Base-by-base conservation (phyloP, 2,329 filamentous ascomycete genomes). In the Biscogniauxia marginata region DNA sequence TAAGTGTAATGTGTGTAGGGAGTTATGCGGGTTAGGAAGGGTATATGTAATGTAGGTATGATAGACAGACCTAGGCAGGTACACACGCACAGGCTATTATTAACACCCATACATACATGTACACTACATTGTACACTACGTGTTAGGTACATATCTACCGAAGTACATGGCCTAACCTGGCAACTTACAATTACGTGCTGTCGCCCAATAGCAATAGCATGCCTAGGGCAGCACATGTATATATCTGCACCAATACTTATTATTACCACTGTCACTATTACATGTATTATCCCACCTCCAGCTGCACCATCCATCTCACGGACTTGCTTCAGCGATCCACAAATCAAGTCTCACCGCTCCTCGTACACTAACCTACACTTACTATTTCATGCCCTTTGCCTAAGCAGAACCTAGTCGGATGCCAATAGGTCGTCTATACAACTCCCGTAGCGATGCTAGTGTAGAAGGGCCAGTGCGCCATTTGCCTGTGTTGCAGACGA, bases 401-500 rank as follows among this genome's bases (percentile, higher is more conserved):
- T 20, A 46, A 22, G 16, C 44, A 7, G 7, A 39, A n/a, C 43
- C 43, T 20, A 46, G 44, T 23, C 44, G 13, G 7, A 46, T 23
- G 18, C 18, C 44, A 23, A 23, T 46, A 46, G 21, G 22, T 39
- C 3, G n/a, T 39, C 13, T 16, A 39, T 39, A 39, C 9, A 13
- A 5, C 4, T 34, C n/a, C 30, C 30, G n/a, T 39, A n/a, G 13
- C 2, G 30, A 39, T 39, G 30, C 30, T 39, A n/a, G n/a, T n/a
- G n/a, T n/a, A 39, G 9, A 39, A 39, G 30, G 30, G 24, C 60
- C 54, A 58, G 60, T 54, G 57, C 61, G 55, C 59, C 51, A 54
- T 56, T 56, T 60, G 51, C 52, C 51, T 58, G 25, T 58, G 57
- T 57, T 58, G 55, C 56, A 62, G 57, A 57, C 55, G 63, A 67